These are phyloP conservation scores for Nematocida parisii DNA, from an alignment of 371 early-diverging fungal species.

Conservation along the genomic window DNA sequence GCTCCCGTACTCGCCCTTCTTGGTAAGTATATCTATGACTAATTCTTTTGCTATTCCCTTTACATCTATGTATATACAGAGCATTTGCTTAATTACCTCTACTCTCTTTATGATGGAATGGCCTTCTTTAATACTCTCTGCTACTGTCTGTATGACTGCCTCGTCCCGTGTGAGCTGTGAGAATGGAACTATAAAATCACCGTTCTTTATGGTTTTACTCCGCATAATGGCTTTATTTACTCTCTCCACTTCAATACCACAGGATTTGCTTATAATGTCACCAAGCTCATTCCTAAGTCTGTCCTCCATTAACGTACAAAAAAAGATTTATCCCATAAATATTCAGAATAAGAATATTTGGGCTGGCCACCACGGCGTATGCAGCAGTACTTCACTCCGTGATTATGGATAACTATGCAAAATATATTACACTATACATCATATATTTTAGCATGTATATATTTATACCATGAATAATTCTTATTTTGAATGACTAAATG, in stretches of 20 bases:
- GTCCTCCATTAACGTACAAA: constrained; percentile 40
- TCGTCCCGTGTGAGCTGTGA: constrained; percentile 39
- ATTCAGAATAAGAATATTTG: neutral
- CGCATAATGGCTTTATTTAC: constrained; percentile 38
- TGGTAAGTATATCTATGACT: constrained; percentile 5
- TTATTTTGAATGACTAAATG: too few species aligned
- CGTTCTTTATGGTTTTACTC: constrained; percentile 24
- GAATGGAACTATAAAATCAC: constrained; percentile 52
- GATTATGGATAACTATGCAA: too few species aligned
- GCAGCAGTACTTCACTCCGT: too few species aligned
- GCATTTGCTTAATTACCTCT: constrained; percentile 35
- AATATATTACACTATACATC: too few species aligned
- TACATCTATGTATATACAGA: constrained; percentile 30
- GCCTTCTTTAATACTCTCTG: neutral
- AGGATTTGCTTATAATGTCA: neutral
- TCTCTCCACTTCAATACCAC: constrained; percentile 13
- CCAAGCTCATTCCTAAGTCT: constrained; percentile 20
- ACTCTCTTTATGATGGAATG: neutral
- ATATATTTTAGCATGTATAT: too few species aligned
- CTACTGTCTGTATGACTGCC: neutral
- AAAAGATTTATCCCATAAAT: constrained; percentile 2
- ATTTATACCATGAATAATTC: too few species aligned
- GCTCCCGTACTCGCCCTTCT: constrained; percentile 56
- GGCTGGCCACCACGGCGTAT: too few species aligned
- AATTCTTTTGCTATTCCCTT: constrained; percentile 20